Conservation (phyloP, 768 basidiomycete species). For the Cubamyces lactineus region DNA sequence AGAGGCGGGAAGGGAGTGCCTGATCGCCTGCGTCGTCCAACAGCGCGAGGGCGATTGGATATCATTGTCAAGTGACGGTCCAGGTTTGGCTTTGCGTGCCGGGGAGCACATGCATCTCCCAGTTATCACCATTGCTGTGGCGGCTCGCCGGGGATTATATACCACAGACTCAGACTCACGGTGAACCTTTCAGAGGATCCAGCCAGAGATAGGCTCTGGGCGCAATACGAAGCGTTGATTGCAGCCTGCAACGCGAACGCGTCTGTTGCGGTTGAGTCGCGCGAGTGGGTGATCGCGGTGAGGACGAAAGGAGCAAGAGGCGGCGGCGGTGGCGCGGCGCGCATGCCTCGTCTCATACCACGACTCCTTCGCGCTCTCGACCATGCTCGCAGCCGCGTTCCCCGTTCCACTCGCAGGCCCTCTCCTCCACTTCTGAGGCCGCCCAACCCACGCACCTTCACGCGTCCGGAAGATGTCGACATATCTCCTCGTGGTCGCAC, state of each 20-base stretch:
- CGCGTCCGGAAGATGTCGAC: conserved; percentile 40
- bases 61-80: not conserved
- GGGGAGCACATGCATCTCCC: no score
- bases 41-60: conserved; percentile 10
- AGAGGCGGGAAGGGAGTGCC: conserved; percentile 7
- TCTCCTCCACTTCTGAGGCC: conserved; percentile 35
- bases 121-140: no score
- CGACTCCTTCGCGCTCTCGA: conserved; percentile 55
- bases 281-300: not conserved
- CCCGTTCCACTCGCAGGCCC: conserved; percentile 32
- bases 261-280: no score
- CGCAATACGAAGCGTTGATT: no score
- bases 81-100: no score
- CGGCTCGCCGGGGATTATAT: no score
- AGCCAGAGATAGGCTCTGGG: no score
- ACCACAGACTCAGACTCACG: no score
- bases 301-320: not conserved
- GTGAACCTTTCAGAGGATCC: no score
- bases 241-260: no score
- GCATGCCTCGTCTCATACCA: conserved; percentile 74
- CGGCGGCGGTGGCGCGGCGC: conserved; percentile 5
- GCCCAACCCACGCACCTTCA: conserved; percentile 32
- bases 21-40: conserved; percentile 20
- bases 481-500: conserved; percentile 46
- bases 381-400: conserved; percentile 29